Evolutionary conservation across 2,329 filamentous ascomycete genomes (phyloP), one percentile per base, ranked within the genome.

Genomic region (Trichoderma atrobrunneum): DNA sequence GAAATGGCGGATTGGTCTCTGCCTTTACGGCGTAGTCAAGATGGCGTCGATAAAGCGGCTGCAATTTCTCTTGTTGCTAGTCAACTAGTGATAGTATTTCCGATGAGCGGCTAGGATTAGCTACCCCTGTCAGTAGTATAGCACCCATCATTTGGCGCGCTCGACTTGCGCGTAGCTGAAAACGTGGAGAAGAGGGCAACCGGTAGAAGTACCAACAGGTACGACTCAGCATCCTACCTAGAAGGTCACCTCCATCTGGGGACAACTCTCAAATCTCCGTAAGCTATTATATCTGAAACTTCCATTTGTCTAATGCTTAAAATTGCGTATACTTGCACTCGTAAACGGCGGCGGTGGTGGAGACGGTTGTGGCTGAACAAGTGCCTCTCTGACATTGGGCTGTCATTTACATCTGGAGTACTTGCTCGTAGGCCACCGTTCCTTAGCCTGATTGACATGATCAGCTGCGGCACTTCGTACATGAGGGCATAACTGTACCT

Each of bases 401-500:
- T 69, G 36, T 36, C 63, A 26, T 54, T 30, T 30, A 14, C 34
- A 54, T 54, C 43, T 51, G 34, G 64, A 59, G 64, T 11, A 21
- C 16, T 39, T 39, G 24, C 26, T 30, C 34, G 51, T 30, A 30
- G 54, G 64, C 59, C 64, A 39, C 64, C 64, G 51, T 67, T 67
- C 43, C 43, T 69, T 69, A 60, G 65, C 65, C 51, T 69, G 65
- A 24, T 69, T 18, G 43, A 48, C 18, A 69, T 60, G 65, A 69
- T 69, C 65, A 61, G 65, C 65, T 60, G 56, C 65, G 65, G 65
- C 65, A 69, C 65, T 60, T 59, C 65, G 56, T 60, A 69, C 65
- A 69, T 69, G 65, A 69, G 65, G 56, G 65, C 65, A 69, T 51
- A 69, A 57, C 51, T 21, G 34, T 59, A 67, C 65, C 56, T 69